These are phyloP conservation scores for Neocatenulostroma microsporum DNA, from an alignment of 2,329 filamentous ascomycete species.

Conservation along the genomic window DNA sequence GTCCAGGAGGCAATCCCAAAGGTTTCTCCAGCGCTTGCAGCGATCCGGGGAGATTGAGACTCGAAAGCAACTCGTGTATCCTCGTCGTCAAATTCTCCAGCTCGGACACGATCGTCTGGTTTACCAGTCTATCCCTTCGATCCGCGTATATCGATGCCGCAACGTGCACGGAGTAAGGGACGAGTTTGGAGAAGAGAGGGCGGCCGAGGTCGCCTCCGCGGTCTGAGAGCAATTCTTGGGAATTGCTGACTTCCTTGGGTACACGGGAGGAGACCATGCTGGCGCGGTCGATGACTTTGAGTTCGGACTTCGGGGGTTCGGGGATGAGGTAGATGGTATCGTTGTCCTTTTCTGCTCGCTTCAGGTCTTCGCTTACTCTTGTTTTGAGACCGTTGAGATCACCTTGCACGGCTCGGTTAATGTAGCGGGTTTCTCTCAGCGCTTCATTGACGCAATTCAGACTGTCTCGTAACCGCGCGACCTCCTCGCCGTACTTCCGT, in stretches of 20 bases:
- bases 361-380: slow-evolving; percentile 77
- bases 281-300: slow-evolving; percentile 76
- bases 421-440: slow-evolving; percentile 71
- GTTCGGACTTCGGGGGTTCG: slow-evolving; percentile 79
- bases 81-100: slow-evolving; percentile 72
- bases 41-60: slow-evolving; percentile 81
- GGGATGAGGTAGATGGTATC: slow-evolving; percentile 85
- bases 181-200: slow-evolving; percentile 80
- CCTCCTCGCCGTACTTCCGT: slow-evolving; percentile 88
- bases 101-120: slow-evolving; percentile 76
- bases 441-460: slow-evolving; percentile 77
- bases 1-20: slow-evolving; percentile 72
- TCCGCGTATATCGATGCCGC: slow-evolving; percentile 95
- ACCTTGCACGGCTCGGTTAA: slow-evolving; percentile 71
- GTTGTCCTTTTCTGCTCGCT: slow-evolving; percentile 90
- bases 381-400: slow-evolving; percentile 79
- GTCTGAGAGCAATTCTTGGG: slow-evolving; percentile 71
- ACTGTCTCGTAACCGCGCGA: slow-evolving; percentile 76
- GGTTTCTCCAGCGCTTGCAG: slow-evolving; percentile 93
- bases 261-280: slow-evolving; percentile 77
- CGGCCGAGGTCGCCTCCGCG: slow-evolving; percentile 63
- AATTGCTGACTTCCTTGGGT: slow-evolving; percentile 73
- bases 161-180: slow-evolving; percentile 91
- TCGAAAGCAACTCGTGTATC: slow-evolving; percentile 70
- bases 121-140: slow-evolving; percentile 79